Percentiles rank a stretch among this genome's conserved stretches.
phyloP scores from a whole-genome alignment of 1,284 basidiomycete species.

The Porphyrellus sp. region DNA sequence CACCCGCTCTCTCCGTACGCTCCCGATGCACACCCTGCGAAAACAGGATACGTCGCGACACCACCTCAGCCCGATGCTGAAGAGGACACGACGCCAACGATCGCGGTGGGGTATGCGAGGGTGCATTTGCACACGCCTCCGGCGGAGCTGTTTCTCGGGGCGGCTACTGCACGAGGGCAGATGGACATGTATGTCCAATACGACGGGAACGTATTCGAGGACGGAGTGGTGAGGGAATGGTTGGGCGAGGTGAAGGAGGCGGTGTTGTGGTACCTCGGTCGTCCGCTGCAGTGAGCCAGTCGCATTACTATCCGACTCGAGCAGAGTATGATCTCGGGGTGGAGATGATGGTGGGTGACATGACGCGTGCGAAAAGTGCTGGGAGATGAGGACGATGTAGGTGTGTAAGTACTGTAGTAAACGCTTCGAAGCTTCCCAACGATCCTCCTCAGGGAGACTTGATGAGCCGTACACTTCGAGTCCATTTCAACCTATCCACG shows the following conservation, averaged over 20 bases:
- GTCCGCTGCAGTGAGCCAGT: no score
- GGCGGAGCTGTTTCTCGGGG: neutral
- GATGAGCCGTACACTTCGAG: no score
- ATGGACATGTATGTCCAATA: neutral
- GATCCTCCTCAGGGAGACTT: no score
- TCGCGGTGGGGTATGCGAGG: slow-evolving; percentile 9
- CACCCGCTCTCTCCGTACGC: slow-evolving; percentile 24
- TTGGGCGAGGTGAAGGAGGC: neutral
- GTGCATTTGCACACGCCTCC: slow-evolving; percentile 31
- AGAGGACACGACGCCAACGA: neutral
- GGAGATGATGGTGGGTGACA: no score
- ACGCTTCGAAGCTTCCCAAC: no score
- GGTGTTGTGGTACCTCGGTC: slow-evolving; percentile 1
- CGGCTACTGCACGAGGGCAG: neutral
- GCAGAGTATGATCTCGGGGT: no score
- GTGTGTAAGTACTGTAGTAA: no score
- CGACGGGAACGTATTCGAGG: neutral
- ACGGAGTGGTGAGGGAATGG: neutral
- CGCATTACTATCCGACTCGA: no score
- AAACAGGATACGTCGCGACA: slow-evolving; percentile 24
- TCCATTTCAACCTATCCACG: no score
- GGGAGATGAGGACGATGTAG: no score
- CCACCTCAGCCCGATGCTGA: neutral
- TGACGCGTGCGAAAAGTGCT: no score
- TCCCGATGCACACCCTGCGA: slow-evolving; percentile 13